Conservation (phyloP, 1,139 yeast genomes). For the Debaryomyces sp. region DNA sequence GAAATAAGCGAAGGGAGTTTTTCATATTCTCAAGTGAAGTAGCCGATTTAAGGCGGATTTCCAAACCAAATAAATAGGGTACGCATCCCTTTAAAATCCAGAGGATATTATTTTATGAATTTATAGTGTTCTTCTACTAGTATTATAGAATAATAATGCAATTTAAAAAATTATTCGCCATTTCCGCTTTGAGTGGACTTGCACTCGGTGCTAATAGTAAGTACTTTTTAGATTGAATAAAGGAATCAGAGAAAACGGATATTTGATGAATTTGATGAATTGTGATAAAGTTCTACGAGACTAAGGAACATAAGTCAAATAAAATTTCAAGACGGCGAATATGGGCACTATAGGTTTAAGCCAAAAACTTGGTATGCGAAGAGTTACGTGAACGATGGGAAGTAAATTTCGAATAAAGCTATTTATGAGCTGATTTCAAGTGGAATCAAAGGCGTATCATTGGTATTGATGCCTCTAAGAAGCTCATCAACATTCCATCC, state of each 20-base stretch:
- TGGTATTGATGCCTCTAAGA: not conserved
- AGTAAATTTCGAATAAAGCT: not conserved
- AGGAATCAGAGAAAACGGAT: not conserved
- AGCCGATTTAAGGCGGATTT: conserved; percentile 5
- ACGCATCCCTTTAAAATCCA: conserved; percentile 2
- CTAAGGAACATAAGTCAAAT: not conserved
- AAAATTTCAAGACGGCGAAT: not conserved
- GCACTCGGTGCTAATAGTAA: conserved; percentile 57
- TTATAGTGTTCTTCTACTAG: not conserved
- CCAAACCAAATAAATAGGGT: conserved; percentile 6
- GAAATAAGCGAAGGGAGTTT: conserved; percentile 2
- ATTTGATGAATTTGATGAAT: not conserved
- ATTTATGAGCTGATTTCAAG: no score
- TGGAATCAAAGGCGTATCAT: not conserved
- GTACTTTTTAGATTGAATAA: conserved; percentile 17
- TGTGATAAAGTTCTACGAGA: not conserved
- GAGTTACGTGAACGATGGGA: not conserved
- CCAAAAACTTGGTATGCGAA: not conserved
- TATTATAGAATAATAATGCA: conserved; percentile 37
- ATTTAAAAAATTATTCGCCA: conserved; percentile 49
- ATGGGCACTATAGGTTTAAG: not conserved
- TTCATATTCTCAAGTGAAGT: not conserved
- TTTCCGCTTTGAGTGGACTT: conserved; percentile 49
- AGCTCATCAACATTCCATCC: no score
- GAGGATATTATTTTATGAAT: not conserved